Evolutionary conservation across 1,284 basidiomycete genomes (phyloP), one percentile per base, ranked within the genome.

Genomic region (Cystobasidium pallidum): DNA sequence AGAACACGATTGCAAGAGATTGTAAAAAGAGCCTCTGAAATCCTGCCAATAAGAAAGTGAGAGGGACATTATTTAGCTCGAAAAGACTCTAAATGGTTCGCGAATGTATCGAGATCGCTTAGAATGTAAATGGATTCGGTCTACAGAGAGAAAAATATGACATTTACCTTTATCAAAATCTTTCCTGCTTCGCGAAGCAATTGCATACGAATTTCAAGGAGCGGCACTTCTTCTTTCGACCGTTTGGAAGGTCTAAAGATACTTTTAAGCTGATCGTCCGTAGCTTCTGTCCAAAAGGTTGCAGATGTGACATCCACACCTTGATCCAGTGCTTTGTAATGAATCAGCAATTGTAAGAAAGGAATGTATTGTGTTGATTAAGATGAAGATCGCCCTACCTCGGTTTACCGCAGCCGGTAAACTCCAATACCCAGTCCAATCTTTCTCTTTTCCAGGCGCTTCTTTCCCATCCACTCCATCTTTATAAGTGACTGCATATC

Each of bases 351-450:
- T 1, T 13, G n/a, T 43, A 61, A 43, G 43, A 8, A 45, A 15
- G 15, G 6, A 3, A 15, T 8, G 19, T 15, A 15, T 19, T 45
- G 11, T 45, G 3, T 19, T 11, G 11, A 6, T 4, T 15, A 36
- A 15, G 7, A 28, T 17, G 21, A 19, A 19, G 10, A 10, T 15
- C 13, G 26, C 6, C 82, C 51, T 75, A 90, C 90, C 91, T 84
- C 72, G 32, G 26, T 91, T 85, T 17, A 92, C 79, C 0, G 89
- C 87, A 47, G 91, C 90, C 1, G 91, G 86, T 1, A 92, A 82
- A 75, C 88, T 88, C 89, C 89, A 91, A 77, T 92, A 92, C 0
- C 91, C 91, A 0, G 88, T 91, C 79, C 86, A 87, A 19, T 88
- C 81, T 51, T 81, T 83, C 51, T 75, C 83, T 39, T 81, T 80